phyloP scores from a whole-genome alignment of 202 grass and related monocot genomes.

The Elaeis oleifera region DNA sequence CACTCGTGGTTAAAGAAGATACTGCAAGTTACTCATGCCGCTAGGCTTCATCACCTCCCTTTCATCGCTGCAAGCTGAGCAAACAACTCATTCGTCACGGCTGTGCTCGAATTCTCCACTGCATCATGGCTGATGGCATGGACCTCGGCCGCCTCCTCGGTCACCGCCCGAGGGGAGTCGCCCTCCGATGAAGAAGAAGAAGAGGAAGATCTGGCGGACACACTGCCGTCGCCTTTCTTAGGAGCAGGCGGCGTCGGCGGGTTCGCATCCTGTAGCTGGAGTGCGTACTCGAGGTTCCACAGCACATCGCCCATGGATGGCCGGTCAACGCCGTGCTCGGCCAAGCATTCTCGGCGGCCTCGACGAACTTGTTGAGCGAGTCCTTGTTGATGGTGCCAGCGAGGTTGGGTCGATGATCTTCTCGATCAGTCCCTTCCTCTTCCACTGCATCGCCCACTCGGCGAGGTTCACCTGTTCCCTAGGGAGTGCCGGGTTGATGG shows the following conservation, averaged over 20 bases:
- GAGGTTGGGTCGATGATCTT: constrained; percentile 17
- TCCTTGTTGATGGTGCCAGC: constrained; percentile 16
- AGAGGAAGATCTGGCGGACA: too few species aligned
- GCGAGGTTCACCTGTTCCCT: constrained; percentile 20
- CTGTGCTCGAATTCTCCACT: constrained; percentile 3
- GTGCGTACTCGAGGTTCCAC: constrained; percentile 17
- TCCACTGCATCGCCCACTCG: constrained; percentile 22
- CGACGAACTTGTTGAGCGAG: constrained; percentile 11
- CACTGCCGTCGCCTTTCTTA: too few species aligned
- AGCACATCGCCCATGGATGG: constrained; percentile 18
- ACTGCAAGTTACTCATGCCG: too few species aligned
- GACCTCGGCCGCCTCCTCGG: not conserved
- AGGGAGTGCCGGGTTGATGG: constrained; percentile 14
- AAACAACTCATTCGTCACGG: constrained; percentile 1
- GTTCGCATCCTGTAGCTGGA: constrained; percentile 16
- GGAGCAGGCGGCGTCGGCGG: not conserved
- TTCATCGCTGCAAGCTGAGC: not conserved
- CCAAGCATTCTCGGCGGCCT: constrained; percentile 19
- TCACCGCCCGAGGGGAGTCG: not conserved
- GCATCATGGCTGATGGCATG: not conserved
- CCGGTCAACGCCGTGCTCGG: constrained; percentile 10
- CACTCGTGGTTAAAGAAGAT: too few species aligned
- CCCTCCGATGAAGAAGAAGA: too few species aligned
- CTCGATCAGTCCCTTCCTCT: constrained; percentile 13
- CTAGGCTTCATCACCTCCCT: not conserved